These are phyloP conservation scores for Rhizoclosmatium globosum DNA, from an alignment of 192 early-diverging fungal species.

Conservation along the genomic window DNA sequence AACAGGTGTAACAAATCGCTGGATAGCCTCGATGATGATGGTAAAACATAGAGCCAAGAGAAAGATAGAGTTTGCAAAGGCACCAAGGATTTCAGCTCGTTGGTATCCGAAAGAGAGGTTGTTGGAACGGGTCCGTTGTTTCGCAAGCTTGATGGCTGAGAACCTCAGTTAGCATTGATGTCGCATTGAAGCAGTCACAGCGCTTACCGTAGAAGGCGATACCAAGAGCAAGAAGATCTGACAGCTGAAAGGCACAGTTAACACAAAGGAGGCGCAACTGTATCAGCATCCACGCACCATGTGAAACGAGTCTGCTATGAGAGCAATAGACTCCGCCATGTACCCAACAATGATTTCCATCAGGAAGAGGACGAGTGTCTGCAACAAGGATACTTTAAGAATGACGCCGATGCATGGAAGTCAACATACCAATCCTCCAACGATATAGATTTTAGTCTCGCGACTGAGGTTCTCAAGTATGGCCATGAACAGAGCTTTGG, in stretches of 20 bases:
- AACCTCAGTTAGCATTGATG: too few relatives aligned
- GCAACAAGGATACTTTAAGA: too few relatives aligned
- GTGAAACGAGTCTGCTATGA: constrained; percentile 93
- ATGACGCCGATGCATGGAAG: too few relatives aligned
- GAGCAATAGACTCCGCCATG: constrained; percentile 75
- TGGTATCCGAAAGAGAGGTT: constrained; percentile 90
- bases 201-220: constrained; percentile 74
- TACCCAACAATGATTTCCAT: constrained; percentile 84
- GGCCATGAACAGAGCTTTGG: not conserved
- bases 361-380: constrained; percentile 69
- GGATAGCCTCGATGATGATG: constrained; percentile 84
- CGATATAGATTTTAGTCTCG: not conserved
- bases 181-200: too few relatives aligned
- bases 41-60: constrained; percentile 90
- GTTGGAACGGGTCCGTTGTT: constrained; percentile 61
- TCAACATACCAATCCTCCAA: not conserved
- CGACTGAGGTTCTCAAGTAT: not conserved
- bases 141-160: constrained; percentile 68
- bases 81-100: constrained; percentile 90
- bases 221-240: constrained; percentile 56
- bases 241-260: constrained; percentile 24
- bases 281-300: constrained; percentile 55
- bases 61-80: constrained; percentile 90
- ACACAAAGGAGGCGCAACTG: too few relatives aligned
- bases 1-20: constrained; percentile 78